Evolutionary conservation across 768 basidiomycete genomes (phyloP).

Genomic region (Russula lepida): DNA sequence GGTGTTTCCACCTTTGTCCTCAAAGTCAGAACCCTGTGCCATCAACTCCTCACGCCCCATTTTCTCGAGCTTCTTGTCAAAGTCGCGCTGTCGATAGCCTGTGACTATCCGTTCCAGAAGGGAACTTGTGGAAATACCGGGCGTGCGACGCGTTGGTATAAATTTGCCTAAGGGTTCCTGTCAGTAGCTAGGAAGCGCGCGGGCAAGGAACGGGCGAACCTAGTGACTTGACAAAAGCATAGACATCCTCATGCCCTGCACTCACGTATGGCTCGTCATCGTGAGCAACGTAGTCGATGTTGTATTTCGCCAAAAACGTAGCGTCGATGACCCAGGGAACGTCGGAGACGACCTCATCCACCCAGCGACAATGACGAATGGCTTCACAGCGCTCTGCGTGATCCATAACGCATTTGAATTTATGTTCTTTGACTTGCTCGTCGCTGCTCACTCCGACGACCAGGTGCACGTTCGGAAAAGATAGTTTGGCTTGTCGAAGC

Average conservation of each 20-base stretch:
- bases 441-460: conserved; percentile 92
- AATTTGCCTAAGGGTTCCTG: conserved; percentile 61
- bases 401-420: conserved; percentile 80
- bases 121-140: conserved; percentile 89
- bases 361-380: conserved; percentile 95
- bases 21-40: conserved; percentile 42
- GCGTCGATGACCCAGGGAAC: conserved; percentile 87
- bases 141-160: conserved; percentile 89
- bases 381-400: conserved; percentile 87
- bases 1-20: conserved; percentile 20
- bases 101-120: conserved; percentile 87
- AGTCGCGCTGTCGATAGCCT: conserved; percentile 75
- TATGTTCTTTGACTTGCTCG: conserved; percentile 68
- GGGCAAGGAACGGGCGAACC: conserved; percentile 40
- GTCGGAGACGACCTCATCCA: conserved; percentile 84
- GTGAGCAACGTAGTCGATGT: conserved; percentile 96
- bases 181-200: not conserved
- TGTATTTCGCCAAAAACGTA: conserved; percentile 71
- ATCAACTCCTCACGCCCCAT: conserved; percentile 73
- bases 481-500: conserved; percentile 91
- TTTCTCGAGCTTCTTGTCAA: conserved; percentile 83
- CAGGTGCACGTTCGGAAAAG: conserved; percentile 84
- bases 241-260: conserved; percentile 80
- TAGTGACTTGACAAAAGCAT: conserved; percentile 66
- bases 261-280: conserved; percentile 85